A percentile compares a stretch with the other conserved stretches of the same genome.
Conservation (phyloP, 192 early-diverging fungal species). For the Powellomyces hirtus region DNA sequence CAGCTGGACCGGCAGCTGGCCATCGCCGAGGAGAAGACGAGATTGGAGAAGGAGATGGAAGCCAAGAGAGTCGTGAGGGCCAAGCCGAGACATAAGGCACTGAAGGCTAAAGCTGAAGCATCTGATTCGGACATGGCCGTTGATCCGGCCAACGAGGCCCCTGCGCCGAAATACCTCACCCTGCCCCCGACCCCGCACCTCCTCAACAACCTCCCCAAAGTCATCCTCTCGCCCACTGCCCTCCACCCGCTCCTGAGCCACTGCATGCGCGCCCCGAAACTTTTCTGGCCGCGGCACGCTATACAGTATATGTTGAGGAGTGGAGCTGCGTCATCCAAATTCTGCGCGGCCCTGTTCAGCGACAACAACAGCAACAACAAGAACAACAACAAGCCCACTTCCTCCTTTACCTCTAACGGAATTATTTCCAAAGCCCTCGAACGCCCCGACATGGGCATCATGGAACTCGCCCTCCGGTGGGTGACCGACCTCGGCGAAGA, state of each 20-base stretch:
- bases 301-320: conserved; percentile 13
- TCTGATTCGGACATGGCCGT: neutral
- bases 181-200: neutral
- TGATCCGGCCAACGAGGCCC: neutral
- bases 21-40: neutral
- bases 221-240: conserved; percentile 13
- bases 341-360: too few relatives aligned
- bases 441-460: neutral
- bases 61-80: neutral
- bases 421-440: conserved; percentile 2
- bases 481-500: conserved; percentile 1
- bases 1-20: neutral
- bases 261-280: neutral
- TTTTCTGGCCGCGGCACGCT: conserved; percentile 7
- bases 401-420: neutral
- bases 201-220: conserved; percentile 4
- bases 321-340: neutral
- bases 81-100: neutral
- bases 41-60: neutral
- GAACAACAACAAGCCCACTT: too few relatives aligned
- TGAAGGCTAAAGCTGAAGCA: neutral
- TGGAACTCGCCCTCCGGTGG: neutral
- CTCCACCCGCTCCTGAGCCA: neutral
- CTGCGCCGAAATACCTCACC: neutral
- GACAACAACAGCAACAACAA: neutral